phyloP scores from a whole-genome alignment of 2,329 filamentous ascomycete genomes.

The Cytospora leucostoma region DNA sequence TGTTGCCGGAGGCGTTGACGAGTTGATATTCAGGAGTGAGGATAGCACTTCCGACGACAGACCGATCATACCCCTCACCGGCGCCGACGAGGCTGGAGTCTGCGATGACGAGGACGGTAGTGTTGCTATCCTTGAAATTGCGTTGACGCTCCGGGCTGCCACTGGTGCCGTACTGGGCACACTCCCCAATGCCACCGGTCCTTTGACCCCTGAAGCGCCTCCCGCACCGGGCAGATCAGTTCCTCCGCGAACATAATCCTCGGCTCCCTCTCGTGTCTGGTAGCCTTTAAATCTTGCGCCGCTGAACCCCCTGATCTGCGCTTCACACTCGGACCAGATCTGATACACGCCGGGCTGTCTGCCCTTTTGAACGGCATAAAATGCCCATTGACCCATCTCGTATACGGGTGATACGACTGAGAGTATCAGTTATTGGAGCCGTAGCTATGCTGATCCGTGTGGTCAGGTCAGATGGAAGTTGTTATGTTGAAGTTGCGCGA shows the following conservation, averaged over 20 bases:
- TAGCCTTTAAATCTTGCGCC: neutral
- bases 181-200: neutral
- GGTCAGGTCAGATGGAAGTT: neutral
- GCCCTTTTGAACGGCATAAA: neutral
- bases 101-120: neutral
- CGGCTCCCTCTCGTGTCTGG: neutral
- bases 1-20: too few species aligned
- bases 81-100: neutral
- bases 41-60: neutral
- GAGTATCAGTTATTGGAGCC: neutral
- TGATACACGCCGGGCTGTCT: constrained; percentile 1
- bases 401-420: neutral
- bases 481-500: neutral
- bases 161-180: neutral
- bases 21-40: neutral
- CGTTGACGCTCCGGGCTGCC: neutral
- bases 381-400: neutral
- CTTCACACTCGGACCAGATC: neutral
- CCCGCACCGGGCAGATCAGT: too few species aligned
- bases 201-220: neutral
- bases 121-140: neutral
- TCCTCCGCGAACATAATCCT: neutral
- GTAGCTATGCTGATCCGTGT: neutral
- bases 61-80: neutral
- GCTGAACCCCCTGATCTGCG: neutral